phyloP scores from a whole-genome alignment of 306 rosid species.

The Quercus parvula region DNA sequence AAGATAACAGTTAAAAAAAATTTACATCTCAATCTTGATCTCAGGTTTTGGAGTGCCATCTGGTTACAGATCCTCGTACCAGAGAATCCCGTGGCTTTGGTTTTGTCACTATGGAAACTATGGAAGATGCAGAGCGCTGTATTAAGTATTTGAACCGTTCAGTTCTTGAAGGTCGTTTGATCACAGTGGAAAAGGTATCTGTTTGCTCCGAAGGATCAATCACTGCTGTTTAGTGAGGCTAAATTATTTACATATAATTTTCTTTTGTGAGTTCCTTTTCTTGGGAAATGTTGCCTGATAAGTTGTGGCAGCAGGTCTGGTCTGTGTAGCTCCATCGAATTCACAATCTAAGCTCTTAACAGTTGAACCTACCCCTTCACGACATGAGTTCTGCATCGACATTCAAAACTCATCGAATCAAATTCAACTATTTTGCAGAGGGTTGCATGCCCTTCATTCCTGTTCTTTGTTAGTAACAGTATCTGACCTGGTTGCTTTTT shows the following conservation, averaged over 20 bases:
- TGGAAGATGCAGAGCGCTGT: constrained; percentile 43
- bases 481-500: constrained; percentile 21
- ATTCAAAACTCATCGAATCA: constrained; percentile 36
- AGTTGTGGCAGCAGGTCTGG: constrained; percentile 53
- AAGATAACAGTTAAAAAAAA: background rate
- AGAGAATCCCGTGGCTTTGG: constrained; percentile 49
- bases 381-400: constrained; percentile 49
- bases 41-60: constrained; percentile 44
- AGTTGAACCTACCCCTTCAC: constrained; percentile 38
- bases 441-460: constrained; percentile 34
- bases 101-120: constrained; percentile 52
- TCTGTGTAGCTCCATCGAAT: constrained; percentile 49
- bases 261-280: constrained; percentile 12
- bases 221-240: background rate
- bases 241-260: background rate
- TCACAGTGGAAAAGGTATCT: constrained; percentile 51
- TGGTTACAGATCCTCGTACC: constrained; percentile 40
- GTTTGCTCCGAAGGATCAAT: constrained; percentile 14
- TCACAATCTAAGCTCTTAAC: constrained; percentile 49
- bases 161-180: constrained; percentile 45
- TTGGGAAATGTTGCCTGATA: constrained; percentile 41
- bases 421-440: constrained; percentile 42
- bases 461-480: constrained; percentile 35
- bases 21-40: constrained; percentile 14
- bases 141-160: constrained; percentile 38